Conservation (phyloP, 2,329 filamentous ascomycete species). For the Pseudogymnoascus verrucosus region DNA sequence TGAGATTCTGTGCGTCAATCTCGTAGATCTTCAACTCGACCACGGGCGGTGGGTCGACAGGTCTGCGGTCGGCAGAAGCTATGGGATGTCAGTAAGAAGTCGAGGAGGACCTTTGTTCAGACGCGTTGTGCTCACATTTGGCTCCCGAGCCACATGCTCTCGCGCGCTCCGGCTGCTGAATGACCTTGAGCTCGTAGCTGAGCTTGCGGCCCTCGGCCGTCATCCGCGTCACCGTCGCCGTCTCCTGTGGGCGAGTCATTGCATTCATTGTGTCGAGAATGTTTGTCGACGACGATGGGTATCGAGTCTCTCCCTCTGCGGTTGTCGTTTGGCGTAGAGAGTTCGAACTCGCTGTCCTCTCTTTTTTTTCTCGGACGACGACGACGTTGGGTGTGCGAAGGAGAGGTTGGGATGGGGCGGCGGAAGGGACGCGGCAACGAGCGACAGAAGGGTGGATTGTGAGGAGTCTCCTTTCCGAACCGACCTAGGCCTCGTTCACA, state of each 20-base stretch:
- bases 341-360: neutral
- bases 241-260: neutral
- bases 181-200: constrained; percentile 74
- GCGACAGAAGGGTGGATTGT: neutral
- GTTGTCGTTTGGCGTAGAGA: neutral
- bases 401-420: neutral
- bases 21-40: constrained; percentile 85
- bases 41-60: constrained; percentile 89
- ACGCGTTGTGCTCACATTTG: constrained; percentile 61
- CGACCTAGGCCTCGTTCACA: neutral
- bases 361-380: neutral
- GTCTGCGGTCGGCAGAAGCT: constrained; percentile 82
- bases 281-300: neutral
- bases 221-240: constrained; percentile 26
- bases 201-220: constrained; percentile 71
- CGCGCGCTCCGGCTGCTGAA: constrained; percentile 90
- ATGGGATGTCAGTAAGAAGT: constrained; percentile 21
- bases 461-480: neutral
- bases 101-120: constrained; percentile 20
- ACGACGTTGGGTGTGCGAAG: neutral
- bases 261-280: neutral
- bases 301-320: neutral
- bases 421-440: constrained; percentile 1
- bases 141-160: constrained; percentile 91
- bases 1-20: constrained; percentile 41